These are phyloP conservation scores for Aureobasidium sp. DNA, from an alignment of 2,329 filamentous ascomycete genomes.

Conservation along the genomic window DNA sequence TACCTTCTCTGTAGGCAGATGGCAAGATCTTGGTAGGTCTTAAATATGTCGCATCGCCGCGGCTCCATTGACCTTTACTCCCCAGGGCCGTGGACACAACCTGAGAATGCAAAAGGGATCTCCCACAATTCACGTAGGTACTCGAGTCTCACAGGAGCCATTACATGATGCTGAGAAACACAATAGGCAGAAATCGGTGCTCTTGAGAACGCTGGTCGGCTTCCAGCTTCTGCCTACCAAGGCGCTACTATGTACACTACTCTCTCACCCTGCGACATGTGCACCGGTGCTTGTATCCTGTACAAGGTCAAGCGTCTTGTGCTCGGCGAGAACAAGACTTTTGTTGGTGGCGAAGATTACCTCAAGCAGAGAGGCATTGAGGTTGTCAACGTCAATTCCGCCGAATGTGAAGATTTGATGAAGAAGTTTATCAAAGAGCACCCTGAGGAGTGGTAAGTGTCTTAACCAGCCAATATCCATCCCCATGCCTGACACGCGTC, in stretches of 20 bases:
- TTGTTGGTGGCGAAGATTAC: constrained; percentile 64
- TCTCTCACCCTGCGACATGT: constrained; percentile 74
- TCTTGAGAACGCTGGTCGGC: constrained; percentile 64
- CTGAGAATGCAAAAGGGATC: constrained; percentile 66
- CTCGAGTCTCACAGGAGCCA: background rate
- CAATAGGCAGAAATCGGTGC: constrained; percentile 64
- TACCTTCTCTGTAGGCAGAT: constrained; percentile 36
- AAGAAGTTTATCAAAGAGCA: constrained; percentile 62
- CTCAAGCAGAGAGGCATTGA: constrained; percentile 60
- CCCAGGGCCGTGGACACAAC: constrained; percentile 58
- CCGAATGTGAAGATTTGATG: constrained; percentile 61
- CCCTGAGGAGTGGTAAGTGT: constrained; percentile 57
- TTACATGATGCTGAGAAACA: background rate
- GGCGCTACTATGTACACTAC: constrained; percentile 65
- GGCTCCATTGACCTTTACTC: background rate
- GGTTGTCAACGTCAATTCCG: constrained; percentile 60
- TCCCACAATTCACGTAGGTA: constrained; percentile 58
- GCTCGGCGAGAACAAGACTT: constrained; percentile 69
- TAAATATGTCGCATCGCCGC: background rate
- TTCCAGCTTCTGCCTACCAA: constrained; percentile 60
- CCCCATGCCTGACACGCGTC: constrained; percentile 9
- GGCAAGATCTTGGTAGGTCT: constrained; percentile 50
- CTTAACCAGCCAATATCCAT: background rate
- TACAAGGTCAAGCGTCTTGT: constrained; percentile 69
- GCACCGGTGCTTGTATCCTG: constrained; percentile 66